Evolutionary conservation across 805 yeast genomes (phyloP), one percentile per base, ranked within the genome.

Genomic region (Schwanniomyces pseudopolymorphus): DNA sequence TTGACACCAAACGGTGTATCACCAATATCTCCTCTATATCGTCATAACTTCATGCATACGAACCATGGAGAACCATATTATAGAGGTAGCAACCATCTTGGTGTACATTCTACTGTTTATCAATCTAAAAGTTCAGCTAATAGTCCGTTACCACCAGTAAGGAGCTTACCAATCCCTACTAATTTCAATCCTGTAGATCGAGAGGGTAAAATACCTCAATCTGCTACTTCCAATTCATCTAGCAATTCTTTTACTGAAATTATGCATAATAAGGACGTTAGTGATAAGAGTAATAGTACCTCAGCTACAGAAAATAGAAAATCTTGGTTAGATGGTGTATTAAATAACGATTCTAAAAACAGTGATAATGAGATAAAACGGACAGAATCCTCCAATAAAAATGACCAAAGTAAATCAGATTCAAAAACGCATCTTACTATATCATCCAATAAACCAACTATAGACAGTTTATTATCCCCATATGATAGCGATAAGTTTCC

Each of bases 11-110:
- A 61, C 44, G 52, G 66, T 52, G 67, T 64, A 24, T 60, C 67
- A 43, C 75, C 77, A 11, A 58, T 72, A 28, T 61, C 68, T 21
- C 77, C 77, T 16, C 59, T 72, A 28, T 72, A 67, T 53, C 74
- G 67, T 50, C 73, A 67, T 49, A 54, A 66, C 22, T 67, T 68
- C 48, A 59, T 56, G 54, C 66, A 63, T 7, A 4, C 33, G 3
- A 38, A 17, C 21, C 26, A 33, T 22, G 25, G 39, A 36, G 39
- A 36, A 4, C 39, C 39, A 36, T 36, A 36, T 36, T 20, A 36
- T 36, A 36, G 39, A 21, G 25, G 25, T 7, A n/a, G 22, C 16
- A 21, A 36, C n/a, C 19, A 21, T 20, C 39, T 19, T 6, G 25
- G 39, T 20, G 25, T 21, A 21, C 39, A 10, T 20, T 20, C 39